phyloP scores from a whole-genome alignment of 805 yeast species.

The Lipomyces orientalis region DNA sequence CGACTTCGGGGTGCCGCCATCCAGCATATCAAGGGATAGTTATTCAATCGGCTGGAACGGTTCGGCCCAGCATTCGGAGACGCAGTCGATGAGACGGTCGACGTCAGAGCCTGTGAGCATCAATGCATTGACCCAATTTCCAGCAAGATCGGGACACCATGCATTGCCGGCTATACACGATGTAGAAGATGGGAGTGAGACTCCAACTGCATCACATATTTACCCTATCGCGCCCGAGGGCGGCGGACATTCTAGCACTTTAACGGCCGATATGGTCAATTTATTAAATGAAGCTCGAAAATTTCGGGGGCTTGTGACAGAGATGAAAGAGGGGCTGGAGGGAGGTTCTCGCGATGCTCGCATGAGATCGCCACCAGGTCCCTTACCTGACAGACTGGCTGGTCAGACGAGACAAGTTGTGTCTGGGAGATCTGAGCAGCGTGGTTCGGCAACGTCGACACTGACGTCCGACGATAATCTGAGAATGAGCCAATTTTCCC shows the following conservation, averaged over 20 bases:
- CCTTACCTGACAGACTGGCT: neutral
- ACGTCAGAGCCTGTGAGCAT: conserved; percentile 5
- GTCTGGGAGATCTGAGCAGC: neutral
- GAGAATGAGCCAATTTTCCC: conserved; percentile 17
- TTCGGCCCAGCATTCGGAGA: neutral
- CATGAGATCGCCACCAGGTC: neutral
- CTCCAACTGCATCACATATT: neutral
- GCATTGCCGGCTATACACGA: neutral
- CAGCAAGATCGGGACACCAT: neutral
- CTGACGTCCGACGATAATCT: conserved; percentile 10
- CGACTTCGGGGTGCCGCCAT: conserved; percentile 12
- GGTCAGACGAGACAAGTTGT: neutral
- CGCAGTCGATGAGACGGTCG: neutral
- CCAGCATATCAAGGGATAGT: neutral
- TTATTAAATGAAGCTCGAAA: conserved; percentile 32
- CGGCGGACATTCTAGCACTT: neutral
- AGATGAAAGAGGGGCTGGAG: conserved; percentile 10
- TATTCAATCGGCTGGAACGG: neutral
- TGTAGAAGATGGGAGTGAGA: neutral
- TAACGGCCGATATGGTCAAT: conserved; percentile 32
- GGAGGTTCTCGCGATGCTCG: neutral
- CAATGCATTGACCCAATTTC: neutral
- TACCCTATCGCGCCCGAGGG: neutral
- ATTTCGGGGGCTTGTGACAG: conserved; percentile 28
- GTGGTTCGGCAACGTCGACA: conserved; percentile 8